Evolutionary conservation across 1,139 yeast species (phyloP).

Genomic region (Williopsis jadinii): DNA sequence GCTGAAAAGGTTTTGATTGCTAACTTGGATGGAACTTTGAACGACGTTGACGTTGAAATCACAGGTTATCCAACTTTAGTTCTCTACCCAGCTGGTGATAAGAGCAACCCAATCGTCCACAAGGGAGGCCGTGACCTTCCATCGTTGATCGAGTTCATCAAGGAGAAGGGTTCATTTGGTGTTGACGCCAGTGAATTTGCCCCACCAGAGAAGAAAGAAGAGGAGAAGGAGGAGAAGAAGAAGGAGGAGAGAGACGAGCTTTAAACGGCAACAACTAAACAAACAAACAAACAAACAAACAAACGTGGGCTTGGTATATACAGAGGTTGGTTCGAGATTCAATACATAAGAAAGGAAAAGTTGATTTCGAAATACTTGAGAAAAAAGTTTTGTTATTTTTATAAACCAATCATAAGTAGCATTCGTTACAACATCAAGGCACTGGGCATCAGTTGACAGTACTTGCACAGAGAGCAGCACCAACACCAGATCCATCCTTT

Average conservation of each 20-base stretch:
- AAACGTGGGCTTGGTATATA: too few relatives aligned
- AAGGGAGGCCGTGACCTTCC: conserved; percentile 72
- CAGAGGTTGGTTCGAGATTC: too few relatives aligned
- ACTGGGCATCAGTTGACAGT: conserved; percentile 3
- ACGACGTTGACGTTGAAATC: conserved; percentile 79
- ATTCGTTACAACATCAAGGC: too few relatives aligned
- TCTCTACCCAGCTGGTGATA: conserved; percentile 87
- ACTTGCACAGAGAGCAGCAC: conserved; percentile 86
- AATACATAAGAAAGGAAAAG: too few relatives aligned
- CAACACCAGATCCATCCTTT: conserved; percentile 93
- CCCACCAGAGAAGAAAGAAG: conserved; percentile 28
- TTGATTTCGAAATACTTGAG: too few relatives aligned
- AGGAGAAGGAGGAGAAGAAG: conserved; percentile 22
- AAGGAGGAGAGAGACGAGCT: conserved; percentile 17
- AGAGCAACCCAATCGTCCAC: conserved; percentile 63
- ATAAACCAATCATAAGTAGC: too few relatives aligned
- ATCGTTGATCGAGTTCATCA: conserved; percentile 61
- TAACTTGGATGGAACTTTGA: conserved; percentile 80
- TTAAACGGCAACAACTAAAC: too few relatives aligned
- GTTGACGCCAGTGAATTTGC: conserved; percentile 44
- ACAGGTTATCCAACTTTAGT: conserved; percentile 92
- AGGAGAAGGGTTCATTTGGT: conserved; percentile 52
- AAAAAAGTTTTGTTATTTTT: too few relatives aligned
- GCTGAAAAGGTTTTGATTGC: conserved; percentile 63
- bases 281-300: too few relatives aligned